phyloP scores from a whole-genome alignment of 495 filamentous ascomycete species.

The Neurospora hispaniola region DNA sequence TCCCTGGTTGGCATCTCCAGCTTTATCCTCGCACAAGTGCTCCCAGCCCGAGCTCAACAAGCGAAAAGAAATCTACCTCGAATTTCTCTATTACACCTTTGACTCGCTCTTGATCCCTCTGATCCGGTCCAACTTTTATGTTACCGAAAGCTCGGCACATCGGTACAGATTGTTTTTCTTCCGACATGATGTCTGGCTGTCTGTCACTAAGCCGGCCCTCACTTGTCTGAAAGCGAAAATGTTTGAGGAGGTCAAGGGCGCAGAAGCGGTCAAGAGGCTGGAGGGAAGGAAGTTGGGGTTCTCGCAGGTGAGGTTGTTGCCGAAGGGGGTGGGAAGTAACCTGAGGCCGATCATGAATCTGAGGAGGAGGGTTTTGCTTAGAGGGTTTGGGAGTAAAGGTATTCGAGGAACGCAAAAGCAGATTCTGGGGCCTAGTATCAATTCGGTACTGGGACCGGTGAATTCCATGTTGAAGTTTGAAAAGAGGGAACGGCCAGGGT shows the following conservation, averaged over 20 bases:
- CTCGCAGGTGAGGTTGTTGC: conserved; percentile 69
- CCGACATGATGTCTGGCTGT: conserved; percentile 83
- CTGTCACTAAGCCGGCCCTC: conserved; percentile 62
- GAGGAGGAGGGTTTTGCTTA: conserved; percentile 46
- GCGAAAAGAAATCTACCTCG: conserved; percentile 65
- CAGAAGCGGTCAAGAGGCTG: too few relatives aligned
- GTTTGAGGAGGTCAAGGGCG: conserved; percentile 50
- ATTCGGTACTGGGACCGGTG: conserved; percentile 64
- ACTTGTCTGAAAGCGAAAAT: conserved; percentile 56
- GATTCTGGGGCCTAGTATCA: conserved; percentile 61
- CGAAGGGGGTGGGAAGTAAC: conserved; percentile 39
- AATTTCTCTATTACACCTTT: conserved; percentile 86
- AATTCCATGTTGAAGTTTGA: conserved; percentile 71
- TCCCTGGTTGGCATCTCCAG: conserved; percentile 58
- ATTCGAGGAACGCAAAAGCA: conserved; percentile 18
- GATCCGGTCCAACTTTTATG: conserved; percentile 79
- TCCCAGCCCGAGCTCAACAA: conserved; percentile 64
- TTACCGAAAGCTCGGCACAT: conserved; percentile 80
- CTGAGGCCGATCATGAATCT: conserved; percentile 84
- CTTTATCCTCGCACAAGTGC: conserved; percentile 36
- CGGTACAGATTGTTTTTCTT: conserved; percentile 85
- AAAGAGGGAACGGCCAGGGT: conserved; percentile 43
- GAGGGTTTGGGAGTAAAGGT: neutral
- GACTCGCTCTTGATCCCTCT: conserved; percentile 87
- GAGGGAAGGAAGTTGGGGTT: conserved; percentile 36